Base-by-base conservation (phyloP, 257 asterid genomes). In the Gentiana macrophylla region DNA sequence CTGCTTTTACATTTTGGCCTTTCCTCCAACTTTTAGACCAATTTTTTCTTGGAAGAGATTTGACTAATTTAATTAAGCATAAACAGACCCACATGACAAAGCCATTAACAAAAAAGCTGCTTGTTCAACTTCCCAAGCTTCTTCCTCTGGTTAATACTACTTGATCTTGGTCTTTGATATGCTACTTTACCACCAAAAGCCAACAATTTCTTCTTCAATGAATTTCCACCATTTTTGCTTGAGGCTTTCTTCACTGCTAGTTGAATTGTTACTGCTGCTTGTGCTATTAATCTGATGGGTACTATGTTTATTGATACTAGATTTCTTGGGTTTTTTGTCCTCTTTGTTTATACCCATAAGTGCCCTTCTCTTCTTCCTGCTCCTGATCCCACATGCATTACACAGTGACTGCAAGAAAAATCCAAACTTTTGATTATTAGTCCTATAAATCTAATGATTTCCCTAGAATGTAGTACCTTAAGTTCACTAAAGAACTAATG, bases 371-470 rank as follows among this genome's bases (percentile, higher is more conserved):
- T 80, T 91, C 56, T 91, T 91, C 44, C 98, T 74, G 79, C 95
- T 91, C 59, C 95, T 74, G 49, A 86, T 91, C 75, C 98, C 96
- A 80, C 96, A 91, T 50, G 96, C 98, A 75, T 91, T 86, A 74
- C 98, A 91, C 53, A 91, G 70, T 2, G 98, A 84, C 96, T 86
- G 86, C 74, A 79, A 56, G 15, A 36, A 43, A 72, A 62, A 71
- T 32, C 11, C 6, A 41, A 2, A 41, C 6, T 41, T 3, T 41
- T 24, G 24, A 24, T 24, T 24, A 24, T 24, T 24, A 24, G 24
- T 24, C 24, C 24, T 24, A 0, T 24, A 24, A 24, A 24, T 24
- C 24, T 24, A 24, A 24, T 24, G 24, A 24, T 24, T 24, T 24
- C 24, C 24, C 24, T 24, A 24, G 24, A 24, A 24, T 24, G 1